Evolutionary conservation across 768 basidiomycete species (phyloP).

Genomic region (Daedalea quercina): DNA sequence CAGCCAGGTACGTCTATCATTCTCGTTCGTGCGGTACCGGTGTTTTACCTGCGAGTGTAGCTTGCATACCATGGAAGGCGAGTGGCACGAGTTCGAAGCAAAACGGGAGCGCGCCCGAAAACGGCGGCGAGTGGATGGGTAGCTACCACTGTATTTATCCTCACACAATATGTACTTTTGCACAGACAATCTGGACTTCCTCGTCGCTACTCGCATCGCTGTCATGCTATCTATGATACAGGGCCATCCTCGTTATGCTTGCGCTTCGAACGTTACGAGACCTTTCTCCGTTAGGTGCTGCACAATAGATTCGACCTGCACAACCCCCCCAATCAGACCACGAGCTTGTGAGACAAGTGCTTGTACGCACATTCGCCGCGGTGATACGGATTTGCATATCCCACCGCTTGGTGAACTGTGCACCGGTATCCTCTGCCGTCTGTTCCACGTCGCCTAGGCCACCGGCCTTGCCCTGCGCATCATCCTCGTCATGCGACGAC

Average conservation of each 20-base stretch:
- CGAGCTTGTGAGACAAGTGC: background rate
- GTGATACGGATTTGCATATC: constrained; percentile 88
- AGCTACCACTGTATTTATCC: constrained; percentile 9
- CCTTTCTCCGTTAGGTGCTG: constrained; percentile 69
- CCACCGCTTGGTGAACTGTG: constrained; percentile 92
- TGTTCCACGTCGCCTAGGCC: constrained; percentile 86
- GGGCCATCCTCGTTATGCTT: constrained; percentile 13
- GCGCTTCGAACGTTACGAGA: constrained; percentile 37
- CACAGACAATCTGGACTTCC: constrained; percentile 11
- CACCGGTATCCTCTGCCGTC: constrained; percentile 81
- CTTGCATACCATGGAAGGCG: constrained; percentile 76
- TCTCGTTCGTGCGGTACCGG: background rate
- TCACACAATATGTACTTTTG: constrained; percentile 20
- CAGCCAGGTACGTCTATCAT: constrained; percentile 59
- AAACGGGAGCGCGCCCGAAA: constrained; percentile 87
- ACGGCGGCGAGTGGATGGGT: constrained; percentile 53
- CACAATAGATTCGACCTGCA: constrained; percentile 80
- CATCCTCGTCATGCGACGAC: constrained; percentile 77
- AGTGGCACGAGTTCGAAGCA: constrained; percentile 97
- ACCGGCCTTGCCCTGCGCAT: constrained; percentile 91
- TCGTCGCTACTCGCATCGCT: constrained; percentile 28
- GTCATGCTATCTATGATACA: constrained; percentile 19
- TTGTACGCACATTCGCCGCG: constrained; percentile 65
- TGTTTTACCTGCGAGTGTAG: constrained; percentile 30
- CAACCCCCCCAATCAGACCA: constrained; percentile 6